Evolutionary conservation across 306 rosid genomes (phyloP).

Genomic region (Leucaena leucocephala): DNA sequence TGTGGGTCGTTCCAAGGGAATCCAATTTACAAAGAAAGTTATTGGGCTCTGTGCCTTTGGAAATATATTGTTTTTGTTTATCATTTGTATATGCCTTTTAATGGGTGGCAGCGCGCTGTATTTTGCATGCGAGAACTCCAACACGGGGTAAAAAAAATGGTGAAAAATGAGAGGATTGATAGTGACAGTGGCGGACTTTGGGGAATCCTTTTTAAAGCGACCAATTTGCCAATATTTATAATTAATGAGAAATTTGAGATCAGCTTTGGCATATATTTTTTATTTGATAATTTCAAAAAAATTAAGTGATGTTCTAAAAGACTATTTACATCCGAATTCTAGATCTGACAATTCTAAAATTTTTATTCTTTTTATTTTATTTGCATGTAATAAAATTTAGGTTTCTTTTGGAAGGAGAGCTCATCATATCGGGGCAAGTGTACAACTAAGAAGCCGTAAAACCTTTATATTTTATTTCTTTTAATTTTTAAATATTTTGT

Average conservation of each 20-base stretch:
- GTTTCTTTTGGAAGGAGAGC: background rate
- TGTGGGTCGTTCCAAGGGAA: slow-evolving; percentile 27
- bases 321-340: too few relatives aligned
- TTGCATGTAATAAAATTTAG: background rate
- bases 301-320: too few relatives aligned
- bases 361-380: background rate
- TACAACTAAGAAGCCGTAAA: background rate
- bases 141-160: background rate
- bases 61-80: background rate
- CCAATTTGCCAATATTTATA: too few relatives aligned
- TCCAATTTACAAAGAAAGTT: slow-evolving; percentile 28
- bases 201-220: background rate
- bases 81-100: background rate
- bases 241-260: too few relatives aligned
- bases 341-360: too few relatives aligned
- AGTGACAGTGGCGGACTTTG: background rate
- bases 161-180: background rate
- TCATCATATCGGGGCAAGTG: background rate
- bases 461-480: background rate
- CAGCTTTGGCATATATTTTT: too few relatives aligned
- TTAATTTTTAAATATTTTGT: background rate
- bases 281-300: too few relatives aligned
- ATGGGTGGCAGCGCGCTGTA: background rate
- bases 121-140: slow-evolving; percentile 6
- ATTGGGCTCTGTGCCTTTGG: slow-evolving; percentile 37